Percentiles rank a stretch among this genome's conserved stretches.
Evolutionary conservation across 73 alveolate species (phyloP).

Genomic region (Paramecium pentaurelia): DNA sequence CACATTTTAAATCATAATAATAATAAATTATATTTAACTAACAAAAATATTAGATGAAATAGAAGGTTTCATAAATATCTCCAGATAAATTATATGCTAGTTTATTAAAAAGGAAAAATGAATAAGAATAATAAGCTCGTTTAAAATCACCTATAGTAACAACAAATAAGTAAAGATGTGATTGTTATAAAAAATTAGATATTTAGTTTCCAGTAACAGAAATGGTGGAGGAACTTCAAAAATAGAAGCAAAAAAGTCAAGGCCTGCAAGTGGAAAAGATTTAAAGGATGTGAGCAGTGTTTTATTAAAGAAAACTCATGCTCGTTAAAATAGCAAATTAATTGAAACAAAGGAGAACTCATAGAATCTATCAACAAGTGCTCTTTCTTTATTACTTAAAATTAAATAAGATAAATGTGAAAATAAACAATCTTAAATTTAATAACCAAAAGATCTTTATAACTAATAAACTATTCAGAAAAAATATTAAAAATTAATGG

Average conservation of each 20-base stretch:
- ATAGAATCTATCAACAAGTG: neutral
- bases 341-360: constrained; percentile 26
- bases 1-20: neutral
- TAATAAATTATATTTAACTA: neutral
- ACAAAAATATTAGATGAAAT: neutral
- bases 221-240: neutral
- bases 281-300: neutral
- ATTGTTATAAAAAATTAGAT: neutral
- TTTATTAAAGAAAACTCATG: neutral
- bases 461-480: neutral
- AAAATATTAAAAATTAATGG: constrained; percentile 19
- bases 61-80: constrained; percentile 13
- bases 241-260: constrained; percentile 22
- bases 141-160: neutral
- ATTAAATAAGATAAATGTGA: neutral
- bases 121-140: neutral
- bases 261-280: constrained; percentile 40
- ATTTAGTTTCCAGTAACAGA: constrained; percentile 15
- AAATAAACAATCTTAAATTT: neutral
- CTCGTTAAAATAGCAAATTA: constrained; percentile 50
- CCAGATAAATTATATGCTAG: constrained; percentile 43
- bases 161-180: neutral
- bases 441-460: constrained; percentile 13
- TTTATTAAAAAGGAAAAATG: neutral
- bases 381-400: neutral